Conservation (phyloP, 495 filamentous ascomycete genomes). For the Aspergillus asperescens region DNA sequence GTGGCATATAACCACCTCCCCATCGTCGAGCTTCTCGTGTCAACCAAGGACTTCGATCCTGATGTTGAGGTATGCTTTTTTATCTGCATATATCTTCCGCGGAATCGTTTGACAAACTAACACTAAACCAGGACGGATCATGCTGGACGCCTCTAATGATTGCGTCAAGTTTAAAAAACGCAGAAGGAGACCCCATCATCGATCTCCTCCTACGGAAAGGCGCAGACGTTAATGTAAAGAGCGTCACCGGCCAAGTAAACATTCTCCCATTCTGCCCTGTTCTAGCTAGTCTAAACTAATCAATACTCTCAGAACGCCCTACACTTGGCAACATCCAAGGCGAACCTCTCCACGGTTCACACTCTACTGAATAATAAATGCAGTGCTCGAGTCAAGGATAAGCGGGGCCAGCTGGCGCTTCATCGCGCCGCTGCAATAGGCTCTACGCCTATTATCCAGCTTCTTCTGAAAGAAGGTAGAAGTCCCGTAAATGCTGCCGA, state of each 20-base stretch:
- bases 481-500: constrained; percentile 89
- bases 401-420: constrained; percentile 75
- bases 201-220: constrained; percentile 73
- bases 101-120: not conserved
- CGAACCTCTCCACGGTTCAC: constrained; percentile 73
- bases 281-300: not conserved
- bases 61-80: constrained; percentile 65
- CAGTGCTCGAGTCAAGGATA: constrained; percentile 78
- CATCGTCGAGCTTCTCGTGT: constrained; percentile 65
- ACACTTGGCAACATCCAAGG: constrained; percentile 88
- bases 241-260: constrained; percentile 56
- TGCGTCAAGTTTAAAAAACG: constrained; percentile 69
- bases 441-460: constrained; percentile 74
- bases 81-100: not conserved
- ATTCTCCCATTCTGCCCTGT: too few relatives aligned
- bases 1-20: constrained; percentile 73
- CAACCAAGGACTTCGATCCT: constrained; percentile 71
- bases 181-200: constrained; percentile 48
- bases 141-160: constrained; percentile 98
- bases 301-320: constrained; percentile 65
- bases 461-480: constrained; percentile 66
- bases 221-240: constrained; percentile 79
- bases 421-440: constrained; percentile 91
- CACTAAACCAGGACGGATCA: constrained; percentile 59
- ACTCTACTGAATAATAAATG: constrained; percentile 71